Percentiles rank a stretch among this genome's conserved stretches.
Conservation (phyloP, 192 early-diverging fungal species). For the Entrophospora sp. region DNA sequence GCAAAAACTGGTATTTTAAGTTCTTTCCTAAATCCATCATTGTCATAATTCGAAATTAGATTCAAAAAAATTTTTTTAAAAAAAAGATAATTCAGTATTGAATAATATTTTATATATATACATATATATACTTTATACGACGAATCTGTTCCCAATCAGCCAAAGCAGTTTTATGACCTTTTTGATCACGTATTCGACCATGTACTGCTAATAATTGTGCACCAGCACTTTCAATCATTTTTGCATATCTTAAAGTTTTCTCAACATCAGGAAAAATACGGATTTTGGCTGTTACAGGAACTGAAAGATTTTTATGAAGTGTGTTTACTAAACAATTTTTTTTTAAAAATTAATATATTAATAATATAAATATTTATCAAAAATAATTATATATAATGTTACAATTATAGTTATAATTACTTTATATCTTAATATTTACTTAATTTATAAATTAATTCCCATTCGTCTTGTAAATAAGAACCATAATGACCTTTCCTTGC, state of each 20-base stretch:
- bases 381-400: constrained; percentile 58
- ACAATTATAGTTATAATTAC: not conserved
- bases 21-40: constrained; percentile 19
- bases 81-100: too few species aligned
- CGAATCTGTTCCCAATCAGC: constrained; percentile 95
- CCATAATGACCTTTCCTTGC: constrained; percentile 88
- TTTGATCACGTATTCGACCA: constrained; percentile 91
- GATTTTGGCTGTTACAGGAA: constrained; percentile 97
- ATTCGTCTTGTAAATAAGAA: constrained; percentile 71
- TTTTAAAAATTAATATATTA: constrained; percentile 18
- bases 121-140: constrained; percentile 70
- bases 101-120: not conserved
- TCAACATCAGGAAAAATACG: constrained; percentile 81
- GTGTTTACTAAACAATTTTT: constrained; percentile 45
- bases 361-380: constrained; percentile 79
- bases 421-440: constrained; percentile 30
- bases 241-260: constrained; percentile 88
- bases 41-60: too few species aligned
- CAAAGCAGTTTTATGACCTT: constrained; percentile 91
- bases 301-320: constrained; percentile 67
- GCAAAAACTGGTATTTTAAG: constrained; percentile 78
- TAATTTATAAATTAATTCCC: constrained; percentile 60
- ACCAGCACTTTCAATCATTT: constrained; percentile 90
- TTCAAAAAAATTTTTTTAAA: too few species aligned
- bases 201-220: constrained; percentile 90